Conservation (phyloP, 2,329 filamentous ascomycete genomes). For the Davidsoniella virescens region DNA sequence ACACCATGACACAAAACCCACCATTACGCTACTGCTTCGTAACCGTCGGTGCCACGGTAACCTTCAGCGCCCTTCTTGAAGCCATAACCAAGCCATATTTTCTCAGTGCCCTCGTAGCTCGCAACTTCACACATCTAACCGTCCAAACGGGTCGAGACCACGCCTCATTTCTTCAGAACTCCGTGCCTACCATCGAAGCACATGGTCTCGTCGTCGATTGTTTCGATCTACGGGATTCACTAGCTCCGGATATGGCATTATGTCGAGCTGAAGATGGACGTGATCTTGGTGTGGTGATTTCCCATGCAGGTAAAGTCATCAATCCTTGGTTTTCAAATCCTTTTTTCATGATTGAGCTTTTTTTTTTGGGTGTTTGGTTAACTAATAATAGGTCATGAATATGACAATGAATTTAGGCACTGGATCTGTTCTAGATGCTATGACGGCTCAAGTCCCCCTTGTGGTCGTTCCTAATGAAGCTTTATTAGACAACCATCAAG, state of each 20-base stretch:
- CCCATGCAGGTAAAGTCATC: slow-evolving; percentile 57
- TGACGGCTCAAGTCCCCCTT: slow-evolving; percentile 58
- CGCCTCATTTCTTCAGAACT: slow-evolving; percentile 29
- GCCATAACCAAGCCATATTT: slow-evolving; percentile 48
- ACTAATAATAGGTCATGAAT: background rate
- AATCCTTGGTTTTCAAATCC: too few relatives aligned
- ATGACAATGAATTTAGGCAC: slow-evolving; percentile 43
- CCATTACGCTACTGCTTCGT: slow-evolving; percentile 47
- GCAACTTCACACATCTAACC: slow-evolving; percentile 53
- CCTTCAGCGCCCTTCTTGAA: slow-evolving; percentile 56
- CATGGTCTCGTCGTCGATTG: slow-evolving; percentile 19
- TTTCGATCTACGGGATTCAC: slow-evolving; percentile 9
- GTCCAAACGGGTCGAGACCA: slow-evolving; percentile 69
- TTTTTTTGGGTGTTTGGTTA: background rate
- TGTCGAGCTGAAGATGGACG: slow-evolving; percentile 16
- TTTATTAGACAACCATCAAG: slow-evolving; percentile 80
- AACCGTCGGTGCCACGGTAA: slow-evolving; percentile 81
- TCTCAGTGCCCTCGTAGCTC: slow-evolving; percentile 38
- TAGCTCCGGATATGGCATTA: slow-evolving; percentile 8
- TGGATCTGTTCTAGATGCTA: slow-evolving; percentile 72
- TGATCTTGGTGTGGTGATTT: slow-evolving; percentile 59
- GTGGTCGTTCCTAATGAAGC: slow-evolving; percentile 75
- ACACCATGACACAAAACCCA: slow-evolving; percentile 2
- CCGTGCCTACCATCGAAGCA: slow-evolving; percentile 14
- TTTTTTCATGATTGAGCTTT: background rate